Evolutionary conservation across 306 rosid genomes (phyloP).

Genomic region (Canavalia gladiata): DNA sequence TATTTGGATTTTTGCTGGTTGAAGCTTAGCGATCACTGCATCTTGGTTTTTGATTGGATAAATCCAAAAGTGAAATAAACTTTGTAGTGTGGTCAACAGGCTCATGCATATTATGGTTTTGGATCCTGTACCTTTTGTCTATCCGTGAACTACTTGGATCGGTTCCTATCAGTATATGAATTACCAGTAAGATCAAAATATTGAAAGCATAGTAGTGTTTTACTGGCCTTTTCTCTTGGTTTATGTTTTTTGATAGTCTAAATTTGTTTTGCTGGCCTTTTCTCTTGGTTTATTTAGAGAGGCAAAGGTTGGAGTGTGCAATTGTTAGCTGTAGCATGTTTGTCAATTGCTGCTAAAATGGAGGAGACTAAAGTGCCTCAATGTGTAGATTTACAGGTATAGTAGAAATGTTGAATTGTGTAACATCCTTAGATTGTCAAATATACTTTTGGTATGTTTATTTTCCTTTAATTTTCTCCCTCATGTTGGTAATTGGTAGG

Average conservation of each 20-base stretch:
- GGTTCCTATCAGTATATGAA: conserved; percentile 76
- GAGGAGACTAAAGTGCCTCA: conserved; percentile 80
- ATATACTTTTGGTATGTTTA: conserved; percentile 30
- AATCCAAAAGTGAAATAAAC: conserved; percentile 47
- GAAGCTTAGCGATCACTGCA: conserved; percentile 25
- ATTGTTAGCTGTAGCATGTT: conserved; percentile 86
- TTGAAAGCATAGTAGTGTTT: conserved; percentile 33
- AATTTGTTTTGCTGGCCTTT: conserved; percentile 41
- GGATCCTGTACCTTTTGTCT: conserved; percentile 78
- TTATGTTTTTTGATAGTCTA: conserved; percentile 22
- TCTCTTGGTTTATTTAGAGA: conserved; percentile 54
- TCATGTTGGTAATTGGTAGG: conserved; percentile 53
- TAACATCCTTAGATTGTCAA: conserved; percentile 14
- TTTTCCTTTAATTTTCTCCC: conserved; percentile 3
- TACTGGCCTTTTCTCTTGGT: neutral
- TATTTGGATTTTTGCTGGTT: neutral
- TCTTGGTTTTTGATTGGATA: conserved; percentile 39
- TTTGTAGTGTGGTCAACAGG: conserved; percentile 68
- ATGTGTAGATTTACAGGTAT: conserved; percentile 83
- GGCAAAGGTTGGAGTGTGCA: conserved; percentile 77
- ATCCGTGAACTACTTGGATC: conserved; percentile 91
- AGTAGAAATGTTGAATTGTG: conserved; percentile 26
- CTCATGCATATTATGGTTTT: conserved; percentile 73
- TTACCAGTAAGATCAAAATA: conserved; percentile 71
- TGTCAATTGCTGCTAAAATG: conserved; percentile 84